phyloP scores from a whole-genome alignment of 768 basidiomycete species.

The Chiua virens region DNA sequence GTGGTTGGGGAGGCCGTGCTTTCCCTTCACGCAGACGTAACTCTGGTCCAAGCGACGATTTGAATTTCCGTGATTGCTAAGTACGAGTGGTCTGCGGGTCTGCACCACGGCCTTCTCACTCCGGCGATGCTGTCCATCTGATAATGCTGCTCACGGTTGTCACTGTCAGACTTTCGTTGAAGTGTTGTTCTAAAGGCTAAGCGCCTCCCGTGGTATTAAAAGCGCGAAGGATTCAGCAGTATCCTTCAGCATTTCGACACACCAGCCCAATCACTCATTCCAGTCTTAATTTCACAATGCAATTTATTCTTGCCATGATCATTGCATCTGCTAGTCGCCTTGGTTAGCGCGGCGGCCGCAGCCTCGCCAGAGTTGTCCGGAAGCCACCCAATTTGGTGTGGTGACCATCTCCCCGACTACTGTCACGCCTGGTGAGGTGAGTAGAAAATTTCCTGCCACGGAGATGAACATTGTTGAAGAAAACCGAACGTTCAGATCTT shows the following conservation, averaged over 20 bases:
- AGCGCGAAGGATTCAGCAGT: neutral
- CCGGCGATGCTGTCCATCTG: constrained; percentile 1
- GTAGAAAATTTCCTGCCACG: neutral
- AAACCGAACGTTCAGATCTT: constrained; percentile 11
- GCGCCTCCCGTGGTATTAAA: constrained; percentile 8
- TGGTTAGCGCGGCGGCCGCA: constrained; percentile 20
- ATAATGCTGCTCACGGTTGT: neutral
- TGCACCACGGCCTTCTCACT: constrained; percentile 1
- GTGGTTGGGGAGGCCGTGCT: too few species aligned
- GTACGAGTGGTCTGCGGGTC: neutral
- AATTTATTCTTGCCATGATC: constrained; percentile 11
- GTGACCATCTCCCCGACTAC: constrained; percentile 19
- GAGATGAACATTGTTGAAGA: constrained; percentile 1
- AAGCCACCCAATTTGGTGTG: constrained; percentile 22
- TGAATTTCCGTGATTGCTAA: too few species aligned
- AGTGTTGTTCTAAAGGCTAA: neutral
- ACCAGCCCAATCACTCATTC: neutral
- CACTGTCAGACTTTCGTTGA: neutral
- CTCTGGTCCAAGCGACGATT: neutral
- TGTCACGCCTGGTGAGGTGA: constrained; percentile 26
- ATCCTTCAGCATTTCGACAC: neutral
- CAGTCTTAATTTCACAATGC: constrained; percentile 13
- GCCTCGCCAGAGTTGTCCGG: constrained; percentile 20
- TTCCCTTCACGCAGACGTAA: neutral
- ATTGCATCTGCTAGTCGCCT: constrained; percentile 6